These are phyloP conservation scores for Scheffersomyces amazonensis DNA, from an alignment of 805 yeast species.

Conservation along the genomic window DNA sequence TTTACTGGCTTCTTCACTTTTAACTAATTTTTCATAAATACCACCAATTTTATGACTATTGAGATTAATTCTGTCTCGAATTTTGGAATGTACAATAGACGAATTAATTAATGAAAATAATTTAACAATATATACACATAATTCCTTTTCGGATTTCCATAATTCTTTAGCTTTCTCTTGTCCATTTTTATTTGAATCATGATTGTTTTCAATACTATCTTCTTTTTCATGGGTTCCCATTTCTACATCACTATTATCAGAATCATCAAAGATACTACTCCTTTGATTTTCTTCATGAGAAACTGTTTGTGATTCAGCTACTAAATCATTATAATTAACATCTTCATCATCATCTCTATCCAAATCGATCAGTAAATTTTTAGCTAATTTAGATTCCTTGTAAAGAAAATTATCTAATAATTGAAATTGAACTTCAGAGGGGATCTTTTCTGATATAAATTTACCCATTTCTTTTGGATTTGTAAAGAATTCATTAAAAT, in stretches of 20 bases:
- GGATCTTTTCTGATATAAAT: slow-evolving; percentile 19
- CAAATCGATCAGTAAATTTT: slow-evolving; percentile 30
- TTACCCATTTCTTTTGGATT: slow-evolving; percentile 13
- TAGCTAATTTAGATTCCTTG: slow-evolving; percentile 48
- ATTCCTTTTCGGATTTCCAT: slow-evolving; percentile 39
- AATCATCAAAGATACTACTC: slow-evolving; percentile 12
- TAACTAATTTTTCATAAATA: slow-evolving; percentile 20
- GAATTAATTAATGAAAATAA: slow-evolving; percentile 31
- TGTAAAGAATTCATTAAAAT: slow-evolving; percentile 33
- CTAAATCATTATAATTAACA: slow-evolving; percentile 33
- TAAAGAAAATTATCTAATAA: slow-evolving; percentile 44
- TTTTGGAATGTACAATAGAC: slow-evolving; percentile 23
- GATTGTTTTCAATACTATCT: slow-evolving; percentile 1
- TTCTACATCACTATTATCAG: slow-evolving; percentile 8
- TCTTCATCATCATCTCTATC: slow-evolving; percentile 55
- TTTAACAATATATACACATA: slow-evolving; percentile 42
- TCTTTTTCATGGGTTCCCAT: slow-evolving; percentile 7
- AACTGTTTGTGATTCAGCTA: not conserved
- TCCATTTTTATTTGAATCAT: not conserved
- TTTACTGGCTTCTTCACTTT: not conserved
- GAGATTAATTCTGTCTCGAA: slow-evolving; percentile 30
- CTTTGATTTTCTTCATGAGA: slow-evolving; percentile 1
- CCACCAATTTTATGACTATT: slow-evolving; percentile 37
- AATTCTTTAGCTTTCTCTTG: slow-evolving; percentile 6
- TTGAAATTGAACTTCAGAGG: slow-evolving; percentile 23